These are phyloP conservation scores for Selaginella tamariscina DNA, from an alignment of 75 land plant species.

Conservation along the genomic window DNA sequence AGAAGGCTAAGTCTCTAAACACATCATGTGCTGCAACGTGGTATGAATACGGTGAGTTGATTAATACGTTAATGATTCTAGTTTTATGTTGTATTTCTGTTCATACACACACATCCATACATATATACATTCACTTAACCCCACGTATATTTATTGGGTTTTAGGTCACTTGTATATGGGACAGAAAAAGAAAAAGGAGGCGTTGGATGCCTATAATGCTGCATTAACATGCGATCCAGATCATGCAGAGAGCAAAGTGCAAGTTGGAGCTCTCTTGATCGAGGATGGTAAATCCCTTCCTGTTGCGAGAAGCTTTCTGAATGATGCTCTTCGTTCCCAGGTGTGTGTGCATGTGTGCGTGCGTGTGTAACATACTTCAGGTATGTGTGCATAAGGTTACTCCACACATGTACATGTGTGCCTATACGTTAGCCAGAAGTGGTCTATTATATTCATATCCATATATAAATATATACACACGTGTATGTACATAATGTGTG, in stretches of 20 bases:
- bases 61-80: too few species aligned
- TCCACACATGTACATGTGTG: too few species aligned
- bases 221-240: not conserved
- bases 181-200: not conserved
- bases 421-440: too few species aligned
- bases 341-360: too few species aligned
- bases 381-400: too few species aligned
- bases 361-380: too few species aligned
- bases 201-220: not conserved
- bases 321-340: conserved; percentile 8
- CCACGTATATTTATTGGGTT: not conserved
- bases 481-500: too few species aligned
- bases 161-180: not conserved
- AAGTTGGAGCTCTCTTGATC: not conserved
- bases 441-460: too few species aligned
- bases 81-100: not conserved
- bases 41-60: not conserved
- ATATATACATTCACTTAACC: not conserved
- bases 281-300: conserved; percentile 1
- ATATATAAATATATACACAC: too few species aligned
- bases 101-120: not conserved
- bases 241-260: not conserved
- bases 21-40: not conserved
- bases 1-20: not conserved
- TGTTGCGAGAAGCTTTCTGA: conserved; percentile 6